A percentile compares a stretch with the other conserved stretches of the same genome.
phyloP scores from a whole-genome alignment of 1,139 yeast genomes.

The Blastobotrys persicus region DNA sequence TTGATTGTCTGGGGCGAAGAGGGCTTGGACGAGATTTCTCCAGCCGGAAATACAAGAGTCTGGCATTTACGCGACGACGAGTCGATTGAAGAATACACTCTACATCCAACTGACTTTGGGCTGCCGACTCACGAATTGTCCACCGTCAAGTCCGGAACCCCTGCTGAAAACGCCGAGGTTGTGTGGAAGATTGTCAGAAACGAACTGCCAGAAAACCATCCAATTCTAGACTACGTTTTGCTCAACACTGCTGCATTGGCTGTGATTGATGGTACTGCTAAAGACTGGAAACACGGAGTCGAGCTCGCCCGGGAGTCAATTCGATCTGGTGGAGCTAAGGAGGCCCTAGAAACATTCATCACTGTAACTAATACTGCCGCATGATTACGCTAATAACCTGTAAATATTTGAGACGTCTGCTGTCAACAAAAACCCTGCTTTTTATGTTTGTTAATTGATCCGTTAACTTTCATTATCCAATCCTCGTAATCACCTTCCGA shows the following conservation, averaged over 20 bases:
- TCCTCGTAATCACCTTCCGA: too few species aligned
- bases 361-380: slow-evolving; percentile 32
- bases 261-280: slow-evolving; percentile 66
- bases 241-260: slow-evolving; percentile 87
- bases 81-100: slow-evolving; percentile 37
- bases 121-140: slow-evolving; percentile 68
- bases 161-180: slow-evolving; percentile 71
- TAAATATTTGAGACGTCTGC: too few species aligned
- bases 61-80: slow-evolving; percentile 55
- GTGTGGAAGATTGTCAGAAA: slow-evolving; percentile 58
- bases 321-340: slow-evolving; percentile 59
- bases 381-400: neutral
- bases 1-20: slow-evolving; percentile 90
- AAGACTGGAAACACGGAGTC: slow-evolving; percentile 75
- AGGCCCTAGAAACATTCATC: slow-evolving; percentile 58
- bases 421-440: too few species aligned
- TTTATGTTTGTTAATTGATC: too few species aligned
- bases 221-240: slow-evolving; percentile 81
- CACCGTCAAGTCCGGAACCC: slow-evolving; percentile 79
- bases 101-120: slow-evolving; percentile 65
- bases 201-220: slow-evolving; percentile 50
- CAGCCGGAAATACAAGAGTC: slow-evolving; percentile 73
- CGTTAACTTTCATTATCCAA: too few species aligned
- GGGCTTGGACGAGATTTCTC: slow-evolving; percentile 91
- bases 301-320: slow-evolving; percentile 68